Evolutionary conservation across 2,329 filamentous ascomycete species (phyloP), one percentile per base, ranked within the genome.

Genomic region (Ambrosiella beaveri): DNA sequence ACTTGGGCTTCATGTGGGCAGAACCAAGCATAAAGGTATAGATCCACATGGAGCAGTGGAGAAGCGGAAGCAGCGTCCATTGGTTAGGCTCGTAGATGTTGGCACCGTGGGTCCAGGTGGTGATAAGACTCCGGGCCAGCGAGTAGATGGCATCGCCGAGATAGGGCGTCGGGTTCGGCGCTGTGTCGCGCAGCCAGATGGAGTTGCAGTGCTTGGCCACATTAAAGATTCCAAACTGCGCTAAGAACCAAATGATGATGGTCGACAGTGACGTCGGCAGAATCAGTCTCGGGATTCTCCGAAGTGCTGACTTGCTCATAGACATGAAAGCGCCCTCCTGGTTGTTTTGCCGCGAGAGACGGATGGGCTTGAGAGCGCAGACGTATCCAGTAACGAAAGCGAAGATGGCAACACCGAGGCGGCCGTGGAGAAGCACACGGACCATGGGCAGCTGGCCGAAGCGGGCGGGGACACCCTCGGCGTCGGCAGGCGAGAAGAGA

Each of bases 331-430:
- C 78, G 1, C 71, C 71, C 47, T 78, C 73, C 58, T 74, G 72
- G 63, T 78, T 73, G 56, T 77, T 79, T 38, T 75, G 69, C 57
- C 76, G 74, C 64, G 71, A 75, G 56, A 78, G 74, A 57, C 74
- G 73, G 60, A 83, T 74, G 13, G 80, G 77, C 64, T 82, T 81
- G 56, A 82, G 71, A 2, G 78, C 75, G 68, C 81, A 82, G 56
- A 82, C 80, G 64, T 81, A 83, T 59, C 80, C 80, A 19, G 80
- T 80, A 44, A 83, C 78, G 52, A 85, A 73, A 64, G 82, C 76
- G 68, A 85, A 84, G 62, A 84, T 79, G 12, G 80, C 76, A 1
- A 85, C 82, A 67, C 81, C 82, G 51, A 80, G 78, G 13, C 82
- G 75, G 19, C 82, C 80, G 64, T 81, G 79, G 54, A 76, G 71